Percentiles rank a stretch among this genome's conserved stretches.
phyloP scores from a whole-genome alignment of 2,329 filamentous ascomycete genomes.

The Pyrenophora graminea region DNA sequence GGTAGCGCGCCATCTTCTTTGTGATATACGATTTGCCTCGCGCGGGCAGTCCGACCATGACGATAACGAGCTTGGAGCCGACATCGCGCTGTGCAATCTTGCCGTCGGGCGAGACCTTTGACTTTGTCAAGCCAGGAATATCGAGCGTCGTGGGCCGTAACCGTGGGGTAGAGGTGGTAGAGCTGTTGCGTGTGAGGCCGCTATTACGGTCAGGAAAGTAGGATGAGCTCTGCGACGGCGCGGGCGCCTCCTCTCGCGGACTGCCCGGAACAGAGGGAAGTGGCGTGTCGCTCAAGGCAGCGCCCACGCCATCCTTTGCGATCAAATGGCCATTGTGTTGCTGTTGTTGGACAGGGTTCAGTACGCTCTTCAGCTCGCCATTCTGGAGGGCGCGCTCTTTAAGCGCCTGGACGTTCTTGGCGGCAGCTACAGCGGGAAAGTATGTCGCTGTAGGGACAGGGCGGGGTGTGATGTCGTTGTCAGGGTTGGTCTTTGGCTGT shows the following conservation, averaged over 20 bases:
- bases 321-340: conserved; percentile 22
- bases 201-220: conserved; percentile 50
- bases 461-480: conserved; percentile 27
- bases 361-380: conserved; percentile 37
- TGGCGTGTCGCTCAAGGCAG: conserved; percentile 66
- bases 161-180: conserved; percentile 75
- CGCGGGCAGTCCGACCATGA: conserved; percentile 96
- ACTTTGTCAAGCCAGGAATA: conserved; percentile 94
- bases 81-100: conserved; percentile 92
- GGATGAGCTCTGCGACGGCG: conserved; percentile 12
- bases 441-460: conserved; percentile 15
- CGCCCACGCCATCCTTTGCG: conserved; percentile 53
- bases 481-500: conserved; percentile 13
- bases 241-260: conserved; percentile 56
- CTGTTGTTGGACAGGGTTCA: conserved; percentile 15
- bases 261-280: conserved; percentile 65
- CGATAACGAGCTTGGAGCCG: conserved; percentile 92
- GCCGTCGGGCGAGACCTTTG: conserved; percentile 92
- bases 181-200: conserved; percentile 71
- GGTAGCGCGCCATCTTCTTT: conserved; percentile 92
- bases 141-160: conserved; percentile 93
- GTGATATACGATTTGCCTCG: conserved; percentile 98
- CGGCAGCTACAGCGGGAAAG: conserved; percentile 15
- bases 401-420: conserved; percentile 32
- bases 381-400: conserved; percentile 30